Base-by-base conservation (phyloP, 768 basidiomycete species). In the Lyophyllum atratum region DNA sequence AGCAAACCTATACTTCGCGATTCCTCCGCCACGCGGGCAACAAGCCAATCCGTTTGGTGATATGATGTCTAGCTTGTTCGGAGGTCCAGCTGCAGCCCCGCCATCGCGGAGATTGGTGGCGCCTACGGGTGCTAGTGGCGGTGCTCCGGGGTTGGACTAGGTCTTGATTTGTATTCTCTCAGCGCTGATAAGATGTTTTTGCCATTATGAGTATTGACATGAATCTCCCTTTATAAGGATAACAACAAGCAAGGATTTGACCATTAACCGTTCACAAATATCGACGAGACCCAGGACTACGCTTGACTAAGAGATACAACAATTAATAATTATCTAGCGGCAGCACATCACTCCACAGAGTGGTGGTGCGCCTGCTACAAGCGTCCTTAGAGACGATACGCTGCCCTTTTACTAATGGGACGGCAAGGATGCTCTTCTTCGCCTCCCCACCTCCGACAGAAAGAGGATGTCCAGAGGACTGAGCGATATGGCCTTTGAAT, bases 51-150 rank as follows among this genome's bases (percentile, higher is more conserved):
- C 95, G 5, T 72, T 98, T 49, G 91, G 88, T 26, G 93, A 95
- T 26, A 90, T 98, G 81, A 74, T 98, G 72, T 92, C 93, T 4
- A 87, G 88, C 4, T 75, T 98, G 68, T 89, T 98, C 56, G 95
- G 95, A 25, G 92, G 92, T 7, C 81, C 81, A 1, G 63, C 77
- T 10, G 72, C 73, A 49, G 70, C 76, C 3, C 58, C 47, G 34
- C 55, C 55, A 15, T 59, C 74, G 14, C 74, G 80, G 59, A 75
- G 81, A 53, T 67, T 77, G n/a, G 64, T 84, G 51, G 64, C 78
- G n/a, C 83, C 83, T 34, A 31, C 29, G 29, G n/a, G n/a, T n/a
- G 71, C 76, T 12, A 66, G 69, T 21, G 61, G 70, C 15, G 57
- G 62, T 21, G 62, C 74, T 15, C 64, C 75, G 6, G 81, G 78